Evolutionary conservation across 2,329 filamentous ascomycete genomes (phyloP).

Genomic region (Aspergillaceae sp.): DNA sequence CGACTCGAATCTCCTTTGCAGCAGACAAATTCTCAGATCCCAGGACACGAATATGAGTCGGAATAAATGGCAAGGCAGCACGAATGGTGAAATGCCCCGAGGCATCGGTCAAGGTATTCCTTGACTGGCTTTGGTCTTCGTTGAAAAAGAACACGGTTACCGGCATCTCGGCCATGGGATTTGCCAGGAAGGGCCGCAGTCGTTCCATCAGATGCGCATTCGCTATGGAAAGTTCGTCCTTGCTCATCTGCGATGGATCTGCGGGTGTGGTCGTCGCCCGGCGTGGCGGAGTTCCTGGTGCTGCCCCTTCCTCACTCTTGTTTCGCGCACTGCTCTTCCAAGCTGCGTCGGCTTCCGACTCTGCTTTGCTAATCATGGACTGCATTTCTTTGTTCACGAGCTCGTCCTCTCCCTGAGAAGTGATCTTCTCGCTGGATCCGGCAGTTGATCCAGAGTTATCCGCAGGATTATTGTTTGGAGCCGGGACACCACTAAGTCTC

Average conservation of each 20-base stretch:
- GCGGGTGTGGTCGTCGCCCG: slow-evolving; percentile 42
- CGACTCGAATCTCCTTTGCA: slow-evolving; percentile 68
- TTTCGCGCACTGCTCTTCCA: slow-evolving; percentile 56
- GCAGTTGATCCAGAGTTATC: slow-evolving; percentile 17
- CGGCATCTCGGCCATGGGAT: slow-evolving; percentile 64
- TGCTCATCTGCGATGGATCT: slow-evolving; percentile 46
- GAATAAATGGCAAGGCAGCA: slow-evolving; percentile 77
- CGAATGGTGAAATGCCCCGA: slow-evolving; percentile 79
- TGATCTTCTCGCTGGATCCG: slow-evolving; percentile 25
- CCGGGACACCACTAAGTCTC: slow-evolving; percentile 77
- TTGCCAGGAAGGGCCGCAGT: slow-evolving; percentile 81
- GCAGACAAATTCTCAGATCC: slow-evolving; percentile 78
- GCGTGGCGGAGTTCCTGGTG: slow-evolving; percentile 26
- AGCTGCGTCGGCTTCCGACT: slow-evolving; percentile 62
- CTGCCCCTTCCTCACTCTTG: slow-evolving; percentile 14
- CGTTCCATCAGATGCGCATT: slow-evolving; percentile 84
- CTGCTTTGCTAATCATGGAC: slow-evolving; percentile 63
- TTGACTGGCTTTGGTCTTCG: slow-evolving; percentile 68
- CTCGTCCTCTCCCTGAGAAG: slow-evolving; percentile 48
- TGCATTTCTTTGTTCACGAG: slow-evolving; percentile 67
- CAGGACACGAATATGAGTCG: slow-evolving; percentile 78
- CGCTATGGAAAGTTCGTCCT: slow-evolving; percentile 66
- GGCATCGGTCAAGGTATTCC: slow-evolving; percentile 76
- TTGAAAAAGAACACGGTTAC: slow-evolving; percentile 97
- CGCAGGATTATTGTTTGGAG: slow-evolving; percentile 41